These are phyloP conservation scores for Aspergillus sp. DNA, from an alignment of 2,329 filamentous ascomycete species.

Conservation along the genomic window DNA sequence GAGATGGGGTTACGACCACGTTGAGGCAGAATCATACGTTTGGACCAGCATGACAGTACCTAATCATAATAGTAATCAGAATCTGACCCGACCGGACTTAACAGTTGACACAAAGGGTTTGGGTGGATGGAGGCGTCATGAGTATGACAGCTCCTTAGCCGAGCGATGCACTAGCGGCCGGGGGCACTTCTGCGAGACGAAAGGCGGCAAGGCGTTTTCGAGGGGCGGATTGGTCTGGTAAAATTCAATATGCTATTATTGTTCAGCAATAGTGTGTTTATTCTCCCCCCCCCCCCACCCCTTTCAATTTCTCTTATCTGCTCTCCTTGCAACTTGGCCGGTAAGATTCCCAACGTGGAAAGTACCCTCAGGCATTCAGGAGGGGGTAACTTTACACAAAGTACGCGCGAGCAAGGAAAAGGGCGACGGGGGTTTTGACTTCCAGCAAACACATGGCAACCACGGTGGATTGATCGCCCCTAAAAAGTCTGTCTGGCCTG, in stretches of 20 bases:
- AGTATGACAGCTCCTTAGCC: conserved; percentile 10
- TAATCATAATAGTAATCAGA: neutral
- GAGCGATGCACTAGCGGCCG: conserved; percentile 9
- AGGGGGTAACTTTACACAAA: neutral
- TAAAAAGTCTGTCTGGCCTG: conserved; percentile 13
- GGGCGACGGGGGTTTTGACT: conserved; percentile 14
- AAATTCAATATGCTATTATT: neutral
- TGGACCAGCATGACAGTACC: neutral
- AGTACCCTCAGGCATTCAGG: too few species aligned
- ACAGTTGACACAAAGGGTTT: neutral
- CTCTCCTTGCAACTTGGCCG: neutral
- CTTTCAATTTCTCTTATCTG: too few species aligned
- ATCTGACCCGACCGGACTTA: too few species aligned
- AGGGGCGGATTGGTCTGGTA: neutral
- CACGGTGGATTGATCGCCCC: conserved; percentile 27
- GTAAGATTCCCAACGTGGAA: neutral
- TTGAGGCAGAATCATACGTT: neutral
- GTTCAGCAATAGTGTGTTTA: too few species aligned
- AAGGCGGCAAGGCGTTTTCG: neutral
- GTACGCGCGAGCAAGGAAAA: neutral
- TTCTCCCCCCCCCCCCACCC: too few species aligned
- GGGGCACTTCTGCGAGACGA: neutral
- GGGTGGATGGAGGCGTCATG: neutral
- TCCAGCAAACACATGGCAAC: conserved; percentile 25
- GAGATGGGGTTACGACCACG: neutral